Evolutionary conservation across 2,329 filamentous ascomycete species (phyloP).

Genomic region (Fusarium chaquense): DNA sequence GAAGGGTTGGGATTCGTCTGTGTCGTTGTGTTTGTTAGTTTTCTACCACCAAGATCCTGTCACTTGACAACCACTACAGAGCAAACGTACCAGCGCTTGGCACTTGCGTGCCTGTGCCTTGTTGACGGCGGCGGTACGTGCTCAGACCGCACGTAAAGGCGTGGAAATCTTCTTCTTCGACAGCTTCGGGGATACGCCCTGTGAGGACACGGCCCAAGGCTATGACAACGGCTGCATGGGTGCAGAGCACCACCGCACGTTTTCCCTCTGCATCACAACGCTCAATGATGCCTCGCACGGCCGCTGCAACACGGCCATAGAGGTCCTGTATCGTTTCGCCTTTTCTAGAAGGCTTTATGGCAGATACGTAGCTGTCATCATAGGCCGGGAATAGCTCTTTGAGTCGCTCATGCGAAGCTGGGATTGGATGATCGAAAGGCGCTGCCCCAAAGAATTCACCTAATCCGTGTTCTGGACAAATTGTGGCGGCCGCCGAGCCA

Average conservation of each 20-base stretch:
- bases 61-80: constrained; percentile 18
- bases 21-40: constrained; percentile 32
- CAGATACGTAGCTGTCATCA: constrained; percentile 68
- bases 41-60: constrained; percentile 3
- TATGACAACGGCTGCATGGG: constrained; percentile 91
- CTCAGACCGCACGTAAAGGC: constrained; percentile 87
- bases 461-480: constrained; percentile 68
- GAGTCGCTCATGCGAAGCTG: constrained; percentile 73
- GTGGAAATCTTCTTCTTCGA: constrained; percentile 81
- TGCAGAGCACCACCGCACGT: constrained; percentile 81
- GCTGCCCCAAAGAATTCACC: constrained; percentile 94
- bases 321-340: constrained; percentile 86
- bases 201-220: constrained; percentile 86
- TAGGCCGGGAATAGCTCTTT: constrained; percentile 75
- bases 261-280: constrained; percentile 78
- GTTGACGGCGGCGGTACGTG: constrained; percentile 64
- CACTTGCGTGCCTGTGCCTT: constrained; percentile 24
- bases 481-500: constrained; percentile 50
- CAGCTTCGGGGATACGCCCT: constrained; percentile 77
- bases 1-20: constrained; percentile 20
- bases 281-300: constrained; percentile 76
- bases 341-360: constrained; percentile 73
- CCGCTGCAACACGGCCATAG: constrained; percentile 81
- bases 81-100: constrained; percentile 32
- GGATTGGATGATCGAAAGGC: constrained; percentile 85